Evolutionary conservation across 2,329 filamentous ascomycete genomes (phyloP), one percentile per base, ranked within the genome.

Genomic region (Plenodomus tracheiphilus): DNA sequence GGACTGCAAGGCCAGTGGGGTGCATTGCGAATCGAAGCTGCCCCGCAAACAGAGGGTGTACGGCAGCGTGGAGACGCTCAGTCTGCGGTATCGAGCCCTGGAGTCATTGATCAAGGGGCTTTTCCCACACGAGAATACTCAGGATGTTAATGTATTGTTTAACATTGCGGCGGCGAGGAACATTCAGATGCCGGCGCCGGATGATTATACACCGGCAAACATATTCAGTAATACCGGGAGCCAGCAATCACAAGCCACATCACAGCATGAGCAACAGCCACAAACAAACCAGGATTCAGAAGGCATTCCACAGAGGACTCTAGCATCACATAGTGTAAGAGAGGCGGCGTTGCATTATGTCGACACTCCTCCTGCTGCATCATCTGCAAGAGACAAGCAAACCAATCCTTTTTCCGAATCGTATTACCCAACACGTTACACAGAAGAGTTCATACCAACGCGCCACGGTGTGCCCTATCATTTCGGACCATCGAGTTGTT

Each of bases 21-120:
- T 74, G 20, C 58, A 62, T 28, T 77, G 75, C 57, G 71, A 76
- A 53, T 75, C 70, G 7, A 76, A 74, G 10, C 60, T 76, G 30
- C 75, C 75, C 5, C 69, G 75, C 19, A 77, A 77, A 53, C 74
- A 75, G 34, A 62, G 75, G 28, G 74, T 77, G 10, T 77, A 77
- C 46, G 75, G 75, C 15, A 77, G 75, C 48, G 72, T 76, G 6
- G 75, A 77, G 51, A 75, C 74, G n/a, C 60, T 77, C 37, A 76
- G 74, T 40, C 61, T 73, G 22, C 66, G 75, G 21, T 77, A 75
- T 50, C 65, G 75, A 37, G 73, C 75, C 2, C 64, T 77, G 10
- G 74, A 77, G 53, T 66, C 73, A 15, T 40, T 77, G 37, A 66
- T 77, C 36, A 71, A 73, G 41, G 74, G 74, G 0, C 47, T 77